A percentile compares a stretch with the other conserved stretches of the same genome.
Conservation (phyloP, 2,329 filamentous ascomycete species). For the Neopestalotiopsis sp. region DNA sequence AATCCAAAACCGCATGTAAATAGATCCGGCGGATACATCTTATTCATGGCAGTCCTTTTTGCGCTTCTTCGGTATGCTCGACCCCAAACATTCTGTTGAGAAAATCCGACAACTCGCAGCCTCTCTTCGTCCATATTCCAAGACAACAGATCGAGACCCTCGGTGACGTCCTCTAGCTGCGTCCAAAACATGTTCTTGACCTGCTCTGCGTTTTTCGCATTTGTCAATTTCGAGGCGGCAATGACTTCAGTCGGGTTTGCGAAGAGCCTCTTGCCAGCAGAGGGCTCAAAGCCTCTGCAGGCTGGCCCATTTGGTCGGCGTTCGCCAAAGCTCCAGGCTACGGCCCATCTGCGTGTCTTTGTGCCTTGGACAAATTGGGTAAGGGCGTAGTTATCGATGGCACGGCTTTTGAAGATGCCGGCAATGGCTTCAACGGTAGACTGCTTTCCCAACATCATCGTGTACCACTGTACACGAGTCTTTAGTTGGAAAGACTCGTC, state of each 20-base stretch:
- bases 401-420: slow-evolving; percentile 59
- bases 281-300: slow-evolving; percentile 49
- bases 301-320: slow-evolving; percentile 62
- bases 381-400: slow-evolving; percentile 80
- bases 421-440: slow-evolving; percentile 70
- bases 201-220: slow-evolving; percentile 11
- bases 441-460: slow-evolving; percentile 86
- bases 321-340: slow-evolving; percentile 84
- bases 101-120: slow-evolving; percentile 65
- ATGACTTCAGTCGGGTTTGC: slow-evolving; percentile 48
- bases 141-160: slow-evolving; percentile 58
- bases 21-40: slow-evolving; percentile 27
- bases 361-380: slow-evolving; percentile 79
- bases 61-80: slow-evolving; percentile 72
- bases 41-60: slow-evolving; percentile 28
- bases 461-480: slow-evolving; percentile 82
- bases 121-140: slow-evolving; percentile 68
- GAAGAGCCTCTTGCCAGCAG: slow-evolving; percentile 47
- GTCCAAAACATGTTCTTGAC: slow-evolving; percentile 41
- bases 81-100: slow-evolving; percentile 79
- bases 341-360: slow-evolving; percentile 83
- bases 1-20: slow-evolving; percentile 61
- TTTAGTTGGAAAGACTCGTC: slow-evolving; percentile 68
- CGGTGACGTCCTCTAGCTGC: slow-evolving; percentile 52
- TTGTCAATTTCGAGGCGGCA: slow-evolving; percentile 43